Conservation (phyloP, 2,329 filamentous ascomycete genomes). For the Aspergillus tamarii region DNA sequence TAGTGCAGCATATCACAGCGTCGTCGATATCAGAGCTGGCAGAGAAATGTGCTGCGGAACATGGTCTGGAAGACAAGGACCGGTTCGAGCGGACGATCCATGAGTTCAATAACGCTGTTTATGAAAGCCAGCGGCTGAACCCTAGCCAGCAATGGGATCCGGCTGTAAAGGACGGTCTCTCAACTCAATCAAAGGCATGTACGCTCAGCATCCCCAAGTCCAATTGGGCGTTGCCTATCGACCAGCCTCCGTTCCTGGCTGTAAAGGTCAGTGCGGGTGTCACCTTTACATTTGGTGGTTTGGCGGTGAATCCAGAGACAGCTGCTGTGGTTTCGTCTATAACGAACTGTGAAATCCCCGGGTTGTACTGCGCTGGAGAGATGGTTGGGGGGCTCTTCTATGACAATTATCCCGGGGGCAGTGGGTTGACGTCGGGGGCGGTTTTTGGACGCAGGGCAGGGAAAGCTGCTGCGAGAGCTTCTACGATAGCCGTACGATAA, state of each 20-base stretch:
- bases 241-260: constrained; percentile 62
- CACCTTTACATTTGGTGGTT: constrained; percentile 70
- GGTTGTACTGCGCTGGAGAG: constrained; percentile 65
- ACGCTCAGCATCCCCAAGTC: constrained; percentile 59
- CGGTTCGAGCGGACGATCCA: constrained; percentile 57
- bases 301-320: constrained; percentile 60
- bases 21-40: constrained; percentile 60
- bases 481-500: not conserved
- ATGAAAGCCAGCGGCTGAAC: constrained; percentile 51
- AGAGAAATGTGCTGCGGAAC: constrained; percentile 44
- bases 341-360: constrained; percentile 53
- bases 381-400: constrained; percentile 69
- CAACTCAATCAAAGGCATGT: constrained; percentile 57
- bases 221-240: constrained; percentile 67
- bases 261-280: constrained; percentile 68
- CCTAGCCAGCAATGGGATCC: constrained; percentile 59
- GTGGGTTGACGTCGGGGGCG: constrained; percentile 62
- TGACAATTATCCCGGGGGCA: constrained; percentile 66
- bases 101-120: constrained; percentile 63
- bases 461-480: constrained; percentile 31
- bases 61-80: constrained; percentile 52
- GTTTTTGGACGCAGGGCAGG: constrained; percentile 56
- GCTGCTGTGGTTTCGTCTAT: constrained; percentile 54
- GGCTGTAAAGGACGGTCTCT: constrained; percentile 62
- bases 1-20: constrained; percentile 58